A percentile compares a stretch with the other conserved stretches of the same genome.
Evolutionary conservation across 225 moss, liverwort and hornwort genomes (phyloP).

Genomic region (Rhytidiadelphus loreus): DNA sequence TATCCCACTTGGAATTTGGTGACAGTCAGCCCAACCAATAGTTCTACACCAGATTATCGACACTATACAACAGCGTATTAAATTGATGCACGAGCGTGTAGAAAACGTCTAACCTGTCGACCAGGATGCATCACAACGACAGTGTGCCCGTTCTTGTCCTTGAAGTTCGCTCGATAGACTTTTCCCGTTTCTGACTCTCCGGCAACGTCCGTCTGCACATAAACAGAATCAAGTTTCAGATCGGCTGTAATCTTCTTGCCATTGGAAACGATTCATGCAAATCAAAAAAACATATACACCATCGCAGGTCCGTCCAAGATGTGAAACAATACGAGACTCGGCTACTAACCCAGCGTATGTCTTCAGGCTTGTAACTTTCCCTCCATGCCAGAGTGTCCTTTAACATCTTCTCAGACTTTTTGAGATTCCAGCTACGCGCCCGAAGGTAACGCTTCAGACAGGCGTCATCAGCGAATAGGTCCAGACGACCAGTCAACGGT

Average conservation of each 20-base stretch:
- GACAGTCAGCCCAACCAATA: neutral
- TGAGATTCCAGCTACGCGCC: constrained; percentile 39
- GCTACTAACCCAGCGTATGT: constrained; percentile 31
- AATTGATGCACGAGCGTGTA: neutral
- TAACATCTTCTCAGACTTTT: constrained; percentile 50
- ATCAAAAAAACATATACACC: neutral
- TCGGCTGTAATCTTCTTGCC: neutral
- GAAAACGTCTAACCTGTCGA: constrained; percentile 43
- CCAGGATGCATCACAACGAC: constrained; percentile 75
- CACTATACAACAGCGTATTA: neutral
- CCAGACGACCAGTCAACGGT: constrained; percentile 14
- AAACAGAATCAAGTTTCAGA: neutral
- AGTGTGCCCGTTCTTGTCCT: constrained; percentile 61
- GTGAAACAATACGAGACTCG: neutral
- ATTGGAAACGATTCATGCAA: too few species aligned
- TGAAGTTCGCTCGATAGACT: constrained; percentile 53
- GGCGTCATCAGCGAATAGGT: constrained; percentile 24
- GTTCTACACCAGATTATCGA: neutral
- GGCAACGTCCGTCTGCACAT: constrained; percentile 46
- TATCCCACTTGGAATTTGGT: neutral
- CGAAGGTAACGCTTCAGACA: constrained; percentile 41
- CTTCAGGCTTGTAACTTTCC: constrained; percentile 32
- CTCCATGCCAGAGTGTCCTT: constrained; percentile 36
- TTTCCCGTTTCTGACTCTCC: constrained; percentile 82
- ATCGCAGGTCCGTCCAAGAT: neutral